Conservation (phyloP, 2,329 filamentous ascomycete genomes). For the Colletotrichum sp. region DNA sequence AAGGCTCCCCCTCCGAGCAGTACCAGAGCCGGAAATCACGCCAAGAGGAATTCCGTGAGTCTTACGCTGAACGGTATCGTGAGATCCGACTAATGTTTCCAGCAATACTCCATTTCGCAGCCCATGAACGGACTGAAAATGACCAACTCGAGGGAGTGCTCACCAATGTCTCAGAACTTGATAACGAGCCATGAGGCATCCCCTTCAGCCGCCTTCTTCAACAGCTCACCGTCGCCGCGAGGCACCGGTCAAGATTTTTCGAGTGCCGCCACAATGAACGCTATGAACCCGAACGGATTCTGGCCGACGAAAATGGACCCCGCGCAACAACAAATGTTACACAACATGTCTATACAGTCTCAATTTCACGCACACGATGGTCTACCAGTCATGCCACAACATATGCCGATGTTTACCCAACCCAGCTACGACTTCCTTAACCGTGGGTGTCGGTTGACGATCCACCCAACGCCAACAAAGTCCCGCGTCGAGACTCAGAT, state of each 20-base stretch:
- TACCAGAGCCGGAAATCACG: conserved; percentile 31
- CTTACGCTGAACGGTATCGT: not conserved
- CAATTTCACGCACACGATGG: conserved; percentile 30
- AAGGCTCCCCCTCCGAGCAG: conserved; percentile 29
- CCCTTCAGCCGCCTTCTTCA: conserved; percentile 48
- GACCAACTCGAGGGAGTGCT: conserved; percentile 56
- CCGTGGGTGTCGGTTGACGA: conserved; percentile 53
- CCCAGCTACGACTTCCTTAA: conserved; percentile 33
- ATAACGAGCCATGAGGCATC: conserved; percentile 58
- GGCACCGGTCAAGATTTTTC: conserved; percentile 44
- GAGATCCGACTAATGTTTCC: conserved; percentile 28
- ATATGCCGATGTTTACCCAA: conserved; percentile 29
- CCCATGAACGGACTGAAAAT: conserved; percentile 55
- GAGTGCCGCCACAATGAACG: conserved; percentile 16
- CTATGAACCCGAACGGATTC: conserved; percentile 31
- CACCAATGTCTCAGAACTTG: conserved; percentile 55
- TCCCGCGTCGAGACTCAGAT: conserved; percentile 98
- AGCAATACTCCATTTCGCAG: conserved; percentile 58
- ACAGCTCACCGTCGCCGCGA: conserved; percentile 49
- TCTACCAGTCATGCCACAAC: conserved; percentile 30
- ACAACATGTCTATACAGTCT: conserved; percentile 6
- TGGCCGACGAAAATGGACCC: conserved; percentile 41
- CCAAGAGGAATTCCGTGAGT: conserved; percentile 32
- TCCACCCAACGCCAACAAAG: conserved; percentile 75
- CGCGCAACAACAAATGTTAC: conserved; percentile 23